phyloP scores from a whole-genome alignment of 306 rosid genomes.

The Dalbergia cultrata region DNA sequence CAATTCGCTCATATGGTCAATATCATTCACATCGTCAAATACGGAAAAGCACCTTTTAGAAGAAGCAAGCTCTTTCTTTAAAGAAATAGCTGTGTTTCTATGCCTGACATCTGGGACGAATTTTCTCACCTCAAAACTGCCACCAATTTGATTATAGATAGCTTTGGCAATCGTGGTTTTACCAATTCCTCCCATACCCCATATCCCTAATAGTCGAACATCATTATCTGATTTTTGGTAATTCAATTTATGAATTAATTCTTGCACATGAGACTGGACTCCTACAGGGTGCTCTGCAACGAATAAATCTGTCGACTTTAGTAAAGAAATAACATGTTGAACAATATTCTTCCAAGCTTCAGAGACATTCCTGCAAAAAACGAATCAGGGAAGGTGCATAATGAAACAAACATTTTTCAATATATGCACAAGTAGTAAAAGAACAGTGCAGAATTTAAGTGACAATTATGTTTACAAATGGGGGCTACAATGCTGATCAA shows the following conservation, averaged over 20 bases:
- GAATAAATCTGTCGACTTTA: neutral
- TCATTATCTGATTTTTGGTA: neutral
- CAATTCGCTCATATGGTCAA: neutral
- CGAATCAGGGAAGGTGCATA: neutral
- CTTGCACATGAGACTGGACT: neutral
- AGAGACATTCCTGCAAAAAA: neutral
- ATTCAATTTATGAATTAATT: neutral
- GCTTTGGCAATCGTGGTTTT: neutral
- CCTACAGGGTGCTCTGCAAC: neutral
- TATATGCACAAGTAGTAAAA: too few relatives aligned
- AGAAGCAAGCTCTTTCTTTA: too few relatives aligned
- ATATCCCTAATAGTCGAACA: neutral
- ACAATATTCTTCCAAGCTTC: neutral
- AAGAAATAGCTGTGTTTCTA: too few relatives aligned
- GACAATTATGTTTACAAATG: too few relatives aligned
- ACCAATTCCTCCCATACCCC: neutral
- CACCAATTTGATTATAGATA: neutral
- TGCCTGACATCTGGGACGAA: neutral
- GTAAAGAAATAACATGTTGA: neutral
- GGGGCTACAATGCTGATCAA: too few relatives aligned
- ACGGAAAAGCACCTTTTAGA: neutral
- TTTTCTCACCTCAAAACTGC: neutral
- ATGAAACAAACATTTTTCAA: neutral
- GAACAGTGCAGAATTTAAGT: too few relatives aligned
- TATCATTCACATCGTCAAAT: slow-evolving; percentile 9